These are phyloP conservation scores for Allium sativum DNA, from an alignment of 106 monocot species.

Conservation along the genomic window DNA sequence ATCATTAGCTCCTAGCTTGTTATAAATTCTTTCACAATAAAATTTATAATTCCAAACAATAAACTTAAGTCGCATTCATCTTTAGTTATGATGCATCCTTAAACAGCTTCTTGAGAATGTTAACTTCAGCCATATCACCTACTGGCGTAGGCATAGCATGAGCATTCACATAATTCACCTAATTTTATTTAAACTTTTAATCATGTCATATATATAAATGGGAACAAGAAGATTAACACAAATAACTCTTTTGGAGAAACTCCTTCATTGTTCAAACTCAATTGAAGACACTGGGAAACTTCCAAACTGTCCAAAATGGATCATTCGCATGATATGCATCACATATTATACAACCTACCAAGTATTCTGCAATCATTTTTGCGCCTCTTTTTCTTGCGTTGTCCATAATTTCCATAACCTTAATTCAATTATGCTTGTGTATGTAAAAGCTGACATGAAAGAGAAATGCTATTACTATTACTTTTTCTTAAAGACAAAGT, in stretches of 20 bases:
- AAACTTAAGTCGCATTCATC: conserved; percentile 20
- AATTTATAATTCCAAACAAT: too few species aligned
- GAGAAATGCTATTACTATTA: not conserved
- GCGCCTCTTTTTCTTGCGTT: conserved; percentile 17
- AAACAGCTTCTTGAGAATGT: conserved; percentile 10
- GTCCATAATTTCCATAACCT: conserved; percentile 21
- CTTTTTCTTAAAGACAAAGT: too few species aligned
- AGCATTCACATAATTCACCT: conserved; percentile 24
- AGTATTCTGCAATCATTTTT: conserved; percentile 16
- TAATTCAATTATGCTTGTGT: too few species aligned
- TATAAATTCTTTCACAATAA: too few species aligned
- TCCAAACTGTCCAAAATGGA: conserved; percentile 10
- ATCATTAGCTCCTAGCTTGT: too few species aligned
- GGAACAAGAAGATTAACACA: not conserved
- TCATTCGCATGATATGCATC: conserved; percentile 15
- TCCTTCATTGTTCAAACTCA: conserved; percentile 17
- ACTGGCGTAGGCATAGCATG: conserved; percentile 17
- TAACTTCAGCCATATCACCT: conserved; percentile 14
- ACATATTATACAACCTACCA: conserved; percentile 14
- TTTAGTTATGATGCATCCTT: conserved; percentile 10
- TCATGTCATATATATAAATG: not conserved
- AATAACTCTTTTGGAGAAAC: conserved; percentile 17
- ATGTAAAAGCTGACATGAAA: too few species aligned
- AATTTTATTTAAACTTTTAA: not conserved
- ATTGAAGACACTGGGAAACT: conserved; percentile 9